Evolutionary conservation across 352 stramenopile genomes (phyloP).

Genomic region (Globisporangium heterothallicum): DNA sequence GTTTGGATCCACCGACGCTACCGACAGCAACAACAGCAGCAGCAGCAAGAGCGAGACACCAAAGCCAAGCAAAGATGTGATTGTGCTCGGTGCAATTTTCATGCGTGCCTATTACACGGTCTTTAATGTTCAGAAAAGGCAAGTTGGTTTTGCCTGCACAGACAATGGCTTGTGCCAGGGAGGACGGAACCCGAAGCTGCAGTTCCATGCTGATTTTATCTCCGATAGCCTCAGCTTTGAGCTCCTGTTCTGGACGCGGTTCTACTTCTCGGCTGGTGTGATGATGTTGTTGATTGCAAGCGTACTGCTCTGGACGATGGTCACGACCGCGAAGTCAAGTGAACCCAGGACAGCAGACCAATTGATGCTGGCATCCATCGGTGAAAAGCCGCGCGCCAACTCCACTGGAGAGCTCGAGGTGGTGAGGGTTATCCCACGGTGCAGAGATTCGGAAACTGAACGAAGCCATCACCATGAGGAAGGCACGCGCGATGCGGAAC

Average conservation of each 20-base stretch:
- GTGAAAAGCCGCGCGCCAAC: not conserved
- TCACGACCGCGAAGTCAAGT: constrained; percentile 18
- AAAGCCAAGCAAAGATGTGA: constrained; percentile 30
- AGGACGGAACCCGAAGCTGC: constrained; percentile 29
- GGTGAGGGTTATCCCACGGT: not conserved
- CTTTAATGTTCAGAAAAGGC: constrained; percentile 40
- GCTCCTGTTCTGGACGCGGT: constrained; percentile 32
- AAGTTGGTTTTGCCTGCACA: constrained; percentile 43
- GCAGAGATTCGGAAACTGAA: not conserved
- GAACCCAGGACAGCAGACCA: not conserved
- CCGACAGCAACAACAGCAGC: constrained; percentile 8
- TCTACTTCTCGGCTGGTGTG: constrained; percentile 27
- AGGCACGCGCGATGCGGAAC: not conserved
- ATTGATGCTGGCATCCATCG: not conserved
- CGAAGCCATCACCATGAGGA: not conserved
- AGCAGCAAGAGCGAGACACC: constrained; percentile 2
- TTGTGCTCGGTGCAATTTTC: constrained; percentile 61
- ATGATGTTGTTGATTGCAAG: constrained; percentile 28
- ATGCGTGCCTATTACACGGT: constrained; percentile 62
- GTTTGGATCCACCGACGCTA: constrained; percentile 16
- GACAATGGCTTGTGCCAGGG: constrained; percentile 18
- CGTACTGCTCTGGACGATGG: constrained; percentile 28
- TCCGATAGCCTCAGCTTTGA: constrained; percentile 1
- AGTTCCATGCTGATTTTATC: constrained; percentile 22
- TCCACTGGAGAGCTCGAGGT: not conserved